Base-by-base conservation (phyloP, 2,329 filamentous ascomycete genomes). In the Colletotrichum sp. region DNA sequence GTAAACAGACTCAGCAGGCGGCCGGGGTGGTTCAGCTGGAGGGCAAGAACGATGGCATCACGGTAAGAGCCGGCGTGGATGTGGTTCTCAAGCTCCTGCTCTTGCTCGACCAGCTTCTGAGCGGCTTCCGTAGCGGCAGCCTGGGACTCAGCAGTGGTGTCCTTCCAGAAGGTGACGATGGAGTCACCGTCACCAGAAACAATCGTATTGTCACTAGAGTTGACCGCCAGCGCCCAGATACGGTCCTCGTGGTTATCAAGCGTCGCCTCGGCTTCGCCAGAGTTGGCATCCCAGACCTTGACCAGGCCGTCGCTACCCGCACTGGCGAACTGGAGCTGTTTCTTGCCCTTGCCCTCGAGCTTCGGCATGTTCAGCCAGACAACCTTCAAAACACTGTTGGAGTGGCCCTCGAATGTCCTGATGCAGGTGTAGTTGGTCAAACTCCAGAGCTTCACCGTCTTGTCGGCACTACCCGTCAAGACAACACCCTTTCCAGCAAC, bases 231-330 rank as follows among this genome's bases (percentile, higher is more conserved):
- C 0, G 96, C 96, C 96, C 96, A 98, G 1, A 98, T 96, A 73
- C 97, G 92, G 85, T 99, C 97, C 80, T 96, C 96, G 84, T 99
- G 97, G 85, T 98, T 98, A 85, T 99, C 97, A 6, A 99, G 90
- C 0, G 97, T 99, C 78, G 94, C 94, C 79, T 96, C 95, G 4
- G 93, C 89, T 84, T 98, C 97, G 63, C 96, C 96, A 2, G 91
- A 93, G 81, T 94, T 94, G 15, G 94, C 94, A 80, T 98, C 95
- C 97, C 97, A 99, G 36, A 99, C 92, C 85, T 98, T 99, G 74
- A 99, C 96, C 5, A 99, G 90, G 3, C 97, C 97, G 84, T 99
- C 98, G 75, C 96, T 96, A 52, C 95, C 97, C 16, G 97, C 96
- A 78, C 94, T 98, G 39, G 94, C 95, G 74, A 98, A 91, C 75